A percentile compares a stretch with the other conserved stretches of the same genome.
These are phyloP conservation scores for Cercophora sp. DNA, from an alignment of 495 filamentous ascomycete species.

Conservation along the genomic window DNA sequence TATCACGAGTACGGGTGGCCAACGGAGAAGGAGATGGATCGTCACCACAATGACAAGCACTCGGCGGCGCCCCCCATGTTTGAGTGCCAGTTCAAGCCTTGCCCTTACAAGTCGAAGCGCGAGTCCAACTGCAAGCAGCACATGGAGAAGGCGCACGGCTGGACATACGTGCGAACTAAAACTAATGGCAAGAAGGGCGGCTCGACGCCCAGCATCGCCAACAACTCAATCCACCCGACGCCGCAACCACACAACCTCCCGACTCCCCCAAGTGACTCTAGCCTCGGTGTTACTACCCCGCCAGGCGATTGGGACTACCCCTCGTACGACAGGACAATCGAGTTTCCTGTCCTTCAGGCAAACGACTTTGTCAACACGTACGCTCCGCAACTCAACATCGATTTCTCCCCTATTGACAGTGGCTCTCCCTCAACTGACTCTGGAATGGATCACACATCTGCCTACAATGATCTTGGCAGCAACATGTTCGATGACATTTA, in stretches of 20 bases:
- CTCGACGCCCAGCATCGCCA: constrained; percentile 25
- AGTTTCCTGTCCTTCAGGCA: constrained; percentile 41
- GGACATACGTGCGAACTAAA: constrained; percentile 86
- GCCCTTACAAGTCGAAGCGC: constrained; percentile 90
- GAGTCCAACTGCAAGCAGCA: constrained; percentile 99
- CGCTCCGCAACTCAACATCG: constrained; percentile 44
- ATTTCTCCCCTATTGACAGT: constrained; percentile 46
- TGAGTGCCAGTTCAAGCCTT: constrained; percentile 78
- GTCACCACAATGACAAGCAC: constrained; percentile 95
- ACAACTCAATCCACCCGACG: constrained; percentile 43
- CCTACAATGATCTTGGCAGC: constrained; percentile 42
- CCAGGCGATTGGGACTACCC: constrained; percentile 35
- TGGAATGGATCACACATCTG: constrained; percentile 40
- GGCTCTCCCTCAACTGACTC: constrained; percentile 45
- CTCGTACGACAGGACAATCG: constrained; percentile 27
- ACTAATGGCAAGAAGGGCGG: constrained; percentile 62
- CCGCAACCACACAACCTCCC: constrained; percentile 53
- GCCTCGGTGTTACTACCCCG: constrained; percentile 39
- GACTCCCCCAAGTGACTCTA: constrained; percentile 43
- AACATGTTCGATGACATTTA: constrained; percentile 55
- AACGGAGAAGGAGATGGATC: constrained; percentile 94
- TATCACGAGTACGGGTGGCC: constrained; percentile 87
- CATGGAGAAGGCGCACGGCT: constrained; percentile 97
- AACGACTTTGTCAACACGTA: constrained; percentile 36
- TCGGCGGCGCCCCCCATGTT: constrained; percentile 69